Base-by-base conservation (phyloP, 2,329 filamentous ascomycete genomes). In the Paecilomyces sp. region DNA sequence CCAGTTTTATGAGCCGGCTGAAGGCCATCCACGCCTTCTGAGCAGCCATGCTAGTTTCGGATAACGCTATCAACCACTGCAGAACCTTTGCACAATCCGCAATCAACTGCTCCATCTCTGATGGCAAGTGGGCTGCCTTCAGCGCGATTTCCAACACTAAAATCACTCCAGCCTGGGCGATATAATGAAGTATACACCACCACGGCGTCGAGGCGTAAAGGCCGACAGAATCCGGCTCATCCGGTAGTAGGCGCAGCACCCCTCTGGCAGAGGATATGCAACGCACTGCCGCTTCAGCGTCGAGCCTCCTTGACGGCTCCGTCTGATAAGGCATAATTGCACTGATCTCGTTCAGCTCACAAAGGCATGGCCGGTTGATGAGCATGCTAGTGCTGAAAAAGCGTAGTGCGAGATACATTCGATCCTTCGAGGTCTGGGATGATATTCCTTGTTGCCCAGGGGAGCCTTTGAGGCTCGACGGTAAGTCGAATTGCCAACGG, bases 131-230 rank as follows among this genome's bases (percentile, higher is more conserved):
- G 28, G 57, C 57, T 3, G 62, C 55, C 15, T 68, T 63, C 55
- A 70, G 70, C 9, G 69, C 70, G 5, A 77, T 57, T 58, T 76
- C 75, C 5, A 75, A 67, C 60, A 77, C 65, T 12, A 77, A 64
- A 28, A 77, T 62, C 1, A 70, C 66, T 3, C 71, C 64, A 5
- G 74, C 71, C 64, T 77, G 75, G 66, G 75, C 73, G 12, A 78
- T 65, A 54, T 71, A 68, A 57, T 77, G 75, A 15, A 77, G 63
- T n/a, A 74, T 63, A 15, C 68, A 71, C 74, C 74, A 77, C 75
- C 75, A 77, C 3, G 75, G 75, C 1, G 70, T 70, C 24, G 69
- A 65, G 36, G 70, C 60, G 57, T 75, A 75, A 2, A 69, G 57
- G 6, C 60, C 57, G 15, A 62, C 60, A 11, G 71, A 60, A 58